These are phyloP conservation scores for Trichosporon sp. DNA, from an alignment of 1,284 basidiomycete species.

Conservation along the genomic window DNA sequence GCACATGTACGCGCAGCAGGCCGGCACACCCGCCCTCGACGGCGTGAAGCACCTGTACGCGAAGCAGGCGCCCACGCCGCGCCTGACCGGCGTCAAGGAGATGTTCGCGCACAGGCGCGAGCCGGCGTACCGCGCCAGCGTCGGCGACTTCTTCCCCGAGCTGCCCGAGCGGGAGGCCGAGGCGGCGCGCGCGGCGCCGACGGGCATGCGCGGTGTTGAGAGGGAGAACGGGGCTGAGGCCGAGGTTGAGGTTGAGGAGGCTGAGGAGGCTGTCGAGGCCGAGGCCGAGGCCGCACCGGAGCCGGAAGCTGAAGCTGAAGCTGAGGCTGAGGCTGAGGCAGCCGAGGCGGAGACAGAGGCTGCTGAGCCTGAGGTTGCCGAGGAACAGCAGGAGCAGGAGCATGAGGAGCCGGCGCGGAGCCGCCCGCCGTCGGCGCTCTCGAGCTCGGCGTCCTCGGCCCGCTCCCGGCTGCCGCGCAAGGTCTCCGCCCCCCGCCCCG, in stretches of 20 bases:
- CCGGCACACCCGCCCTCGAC: constrained; percentile 24
- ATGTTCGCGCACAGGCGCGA: neutral
- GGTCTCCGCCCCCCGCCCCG: neutral
- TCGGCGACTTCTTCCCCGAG: neutral
- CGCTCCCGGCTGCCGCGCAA: neutral
- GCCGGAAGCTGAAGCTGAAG: neutral
- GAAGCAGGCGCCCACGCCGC: neutral
- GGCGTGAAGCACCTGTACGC: constrained; percentile 28
- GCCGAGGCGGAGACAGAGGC: neutral
- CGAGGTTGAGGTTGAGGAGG: neutral
- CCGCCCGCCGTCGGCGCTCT: neutral
- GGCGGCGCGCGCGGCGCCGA: neutral
- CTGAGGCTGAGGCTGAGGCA: neutral
- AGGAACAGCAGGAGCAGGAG: neutral
- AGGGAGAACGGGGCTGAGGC: neutral
- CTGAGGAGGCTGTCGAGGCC: neutral
- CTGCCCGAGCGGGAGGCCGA: neutral
- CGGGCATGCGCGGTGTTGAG: neutral
- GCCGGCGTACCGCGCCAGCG: neutral
- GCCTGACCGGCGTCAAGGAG: neutral
- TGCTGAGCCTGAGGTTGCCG: neutral
- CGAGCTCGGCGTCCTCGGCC: neutral
- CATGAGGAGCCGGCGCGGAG: no score
- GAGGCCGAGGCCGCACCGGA: neutral
- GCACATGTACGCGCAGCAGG: constrained; percentile 24